phyloP scores from a whole-genome alignment of 2,329 filamentous ascomycete genomes.

The Cyphellophora attinorum region DNA sequence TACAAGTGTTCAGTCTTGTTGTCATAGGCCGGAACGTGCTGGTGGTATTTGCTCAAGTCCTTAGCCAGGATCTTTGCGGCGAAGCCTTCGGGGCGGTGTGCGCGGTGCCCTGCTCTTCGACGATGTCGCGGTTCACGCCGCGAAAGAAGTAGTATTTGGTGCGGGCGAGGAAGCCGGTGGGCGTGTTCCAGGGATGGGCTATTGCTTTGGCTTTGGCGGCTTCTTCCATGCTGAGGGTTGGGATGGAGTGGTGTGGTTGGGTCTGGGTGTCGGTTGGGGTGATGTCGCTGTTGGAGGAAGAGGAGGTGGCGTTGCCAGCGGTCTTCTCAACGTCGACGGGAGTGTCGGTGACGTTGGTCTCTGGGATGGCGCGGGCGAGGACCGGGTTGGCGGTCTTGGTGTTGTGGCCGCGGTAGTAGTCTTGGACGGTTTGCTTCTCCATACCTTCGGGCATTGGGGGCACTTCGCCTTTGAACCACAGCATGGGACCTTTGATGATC shows the following conservation, averaged over 20 bases:
- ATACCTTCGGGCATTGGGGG: constrained; percentile 2
- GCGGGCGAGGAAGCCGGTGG: constrained; percentile 1
- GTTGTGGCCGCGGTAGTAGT: constrained; percentile 2
- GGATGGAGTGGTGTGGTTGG: neutral
- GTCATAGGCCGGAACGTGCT: constrained; percentile 52
- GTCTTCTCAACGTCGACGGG: neutral
- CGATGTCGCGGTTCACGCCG: constrained; percentile 7
- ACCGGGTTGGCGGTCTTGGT: constrained; percentile 1
- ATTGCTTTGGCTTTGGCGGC: constrained; percentile 2
- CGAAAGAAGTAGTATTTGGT: constrained; percentile 7
- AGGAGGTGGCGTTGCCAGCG: neutral
- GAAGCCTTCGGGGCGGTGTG: constrained; percentile 3
- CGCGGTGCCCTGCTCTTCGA: constrained; percentile 4
- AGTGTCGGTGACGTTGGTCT: neutral
- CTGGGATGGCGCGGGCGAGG: neutral
- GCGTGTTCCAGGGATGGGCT: constrained; percentile 5
- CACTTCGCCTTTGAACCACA: constrained; percentile 1
- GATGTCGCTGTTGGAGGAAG: neutral
- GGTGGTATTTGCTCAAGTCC: constrained; percentile 26
- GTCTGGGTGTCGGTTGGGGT: neutral
- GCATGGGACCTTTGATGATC: constrained; percentile 6
- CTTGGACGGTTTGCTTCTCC: constrained; percentile 1
- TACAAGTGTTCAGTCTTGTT: constrained; percentile 58
- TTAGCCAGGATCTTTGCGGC: constrained; percentile 3
- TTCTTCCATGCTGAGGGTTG: constrained; percentile 1